phyloP scores from a whole-genome alignment of 306 rosid genomes.

The Hylodesmum podocarpum region DNA sequence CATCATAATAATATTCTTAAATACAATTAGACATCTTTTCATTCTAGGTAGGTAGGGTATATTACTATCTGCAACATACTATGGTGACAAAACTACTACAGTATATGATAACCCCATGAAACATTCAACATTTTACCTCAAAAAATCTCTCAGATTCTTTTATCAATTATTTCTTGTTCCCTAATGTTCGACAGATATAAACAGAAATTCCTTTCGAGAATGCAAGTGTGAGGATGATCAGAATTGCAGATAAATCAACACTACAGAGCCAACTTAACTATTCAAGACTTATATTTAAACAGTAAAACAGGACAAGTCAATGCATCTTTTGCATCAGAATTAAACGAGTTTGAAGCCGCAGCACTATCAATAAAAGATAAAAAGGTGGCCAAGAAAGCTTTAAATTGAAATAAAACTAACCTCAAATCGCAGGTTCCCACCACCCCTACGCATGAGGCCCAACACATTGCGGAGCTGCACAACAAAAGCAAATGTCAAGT shows the following conservation, averaged over 20 bases:
- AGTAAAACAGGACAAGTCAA: neutral
- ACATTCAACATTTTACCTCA: neutral
- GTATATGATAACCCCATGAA: neutral
- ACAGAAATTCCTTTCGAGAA: neutral
- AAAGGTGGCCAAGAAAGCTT: neutral
- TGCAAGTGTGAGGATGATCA: neutral
- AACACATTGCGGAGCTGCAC: slow-evolving; percentile 87
- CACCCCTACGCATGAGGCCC: slow-evolving; percentile 92
- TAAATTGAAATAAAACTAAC: slow-evolving; percentile 48
- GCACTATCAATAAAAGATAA: neutral
- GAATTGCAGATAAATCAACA: neutral
- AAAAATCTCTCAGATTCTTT: neutral
- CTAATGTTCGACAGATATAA: neutral
- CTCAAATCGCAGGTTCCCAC: slow-evolving; percentile 85
- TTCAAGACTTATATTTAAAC: neutral
- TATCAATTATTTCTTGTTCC: neutral
- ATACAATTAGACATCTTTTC: neutral
- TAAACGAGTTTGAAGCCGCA: neutral
- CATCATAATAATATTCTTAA: neutral
- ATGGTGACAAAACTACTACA: neutral
- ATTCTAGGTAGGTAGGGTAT: neutral
- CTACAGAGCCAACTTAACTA: neutral
- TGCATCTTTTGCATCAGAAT: neutral
- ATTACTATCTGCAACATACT: neutral
- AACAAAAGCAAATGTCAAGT: slow-evolving; percentile 37